A percentile compares a stretch with the other conserved stretches of the same genome.
Evolutionary conservation across 1,284 basidiomycete genomes (phyloP).

Genomic region (Wolfiporia cocos): DNA sequence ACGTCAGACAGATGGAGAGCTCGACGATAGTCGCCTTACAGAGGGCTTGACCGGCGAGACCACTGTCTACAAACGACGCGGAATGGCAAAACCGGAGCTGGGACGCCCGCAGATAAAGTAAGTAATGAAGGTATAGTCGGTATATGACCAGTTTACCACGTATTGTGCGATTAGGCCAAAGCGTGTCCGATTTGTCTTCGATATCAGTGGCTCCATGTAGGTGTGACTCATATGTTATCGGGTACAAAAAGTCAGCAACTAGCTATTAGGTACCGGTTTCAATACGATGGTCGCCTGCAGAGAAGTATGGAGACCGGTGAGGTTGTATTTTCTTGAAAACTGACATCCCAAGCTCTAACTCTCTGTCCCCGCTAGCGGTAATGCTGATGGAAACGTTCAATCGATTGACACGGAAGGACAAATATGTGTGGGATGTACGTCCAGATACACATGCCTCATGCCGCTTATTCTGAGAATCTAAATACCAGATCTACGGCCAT

Average conservation of each 20-base stretch:
- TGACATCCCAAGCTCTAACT: not conserved
- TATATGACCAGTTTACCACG: not conserved
- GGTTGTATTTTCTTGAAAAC: conserved; percentile 4
- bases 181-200: conserved; percentile 62
- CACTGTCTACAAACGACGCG: conserved; percentile 62
- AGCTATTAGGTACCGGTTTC: conserved; percentile 54
- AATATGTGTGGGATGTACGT: conserved; percentile 68
- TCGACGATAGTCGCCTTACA: conserved; percentile 59
- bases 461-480: conserved; percentile 1
- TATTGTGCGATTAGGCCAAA: conserved; percentile 40
- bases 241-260: not conserved
- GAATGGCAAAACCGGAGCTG: conserved; percentile 61
- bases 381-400: conserved; percentile 71
- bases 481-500: conserved; percentile 51
- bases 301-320: conserved; percentile 59
- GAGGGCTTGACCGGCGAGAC: conserved; percentile 63
- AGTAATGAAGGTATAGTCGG: conserved; percentile 11
- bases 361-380: conserved; percentile 33
- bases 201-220: conserved; percentile 65
- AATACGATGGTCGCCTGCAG: conserved; percentile 59
- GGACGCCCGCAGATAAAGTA: conserved; percentile 64
- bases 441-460: not conserved
- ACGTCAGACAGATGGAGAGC: conserved; percentile 61
- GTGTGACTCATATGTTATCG: conserved; percentile 5
- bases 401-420: conserved; percentile 54